Base-by-base conservation (phyloP, 768 basidiomycete species). In the Heimioporus sp. region DNA sequence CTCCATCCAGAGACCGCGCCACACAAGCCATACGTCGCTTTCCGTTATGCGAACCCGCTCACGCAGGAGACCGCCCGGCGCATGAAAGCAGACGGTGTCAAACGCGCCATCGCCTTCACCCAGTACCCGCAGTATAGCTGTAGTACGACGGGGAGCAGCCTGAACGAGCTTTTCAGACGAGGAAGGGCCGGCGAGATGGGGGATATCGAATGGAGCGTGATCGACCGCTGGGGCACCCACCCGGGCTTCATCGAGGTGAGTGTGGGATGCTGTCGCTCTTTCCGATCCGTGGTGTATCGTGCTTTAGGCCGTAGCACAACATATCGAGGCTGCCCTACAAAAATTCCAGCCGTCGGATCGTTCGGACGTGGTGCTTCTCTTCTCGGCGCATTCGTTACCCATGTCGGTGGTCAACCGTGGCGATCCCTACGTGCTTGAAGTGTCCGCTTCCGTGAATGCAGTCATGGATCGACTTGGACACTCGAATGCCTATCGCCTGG, bases 51-150 rank as follows among this genome's bases (percentile, higher is more conserved):
- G 21, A 78, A 82, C 38, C 97, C 95, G 4, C 74, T 98, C 51
- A 97, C 94, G 24, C 84, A 87, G 60, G 84, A 85, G 63, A 87
- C 90, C 24, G 80, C 92, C 11, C 79, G 75, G 49, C 85, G 91
- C 69, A 86, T 99, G 87, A 85, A 83, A 72, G 80, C 75, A 47
- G 97, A 98, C 65, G 93, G 95, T 19, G 92, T 99, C 31, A 87
- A 80, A 68, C 77, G 95, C 56, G 97, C 96, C 0, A 76, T 99
- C 24, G 97, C 95, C 17, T 99, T 99, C 74, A 92, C 92, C 4
- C 97, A 99, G 71, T 99, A 99, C 68, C 97, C 97, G 1, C 97
- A 99, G 69, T 99, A 99, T 71, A 91, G 88, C 64, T 99, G 97
- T 71, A 95, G 92, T 55, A 99, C 97, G 11, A 98, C 97, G 0